Evolutionary conservation across 352 stramenopile species (phyloP).

Genomic region (Plasmopara viticola): DNA sequence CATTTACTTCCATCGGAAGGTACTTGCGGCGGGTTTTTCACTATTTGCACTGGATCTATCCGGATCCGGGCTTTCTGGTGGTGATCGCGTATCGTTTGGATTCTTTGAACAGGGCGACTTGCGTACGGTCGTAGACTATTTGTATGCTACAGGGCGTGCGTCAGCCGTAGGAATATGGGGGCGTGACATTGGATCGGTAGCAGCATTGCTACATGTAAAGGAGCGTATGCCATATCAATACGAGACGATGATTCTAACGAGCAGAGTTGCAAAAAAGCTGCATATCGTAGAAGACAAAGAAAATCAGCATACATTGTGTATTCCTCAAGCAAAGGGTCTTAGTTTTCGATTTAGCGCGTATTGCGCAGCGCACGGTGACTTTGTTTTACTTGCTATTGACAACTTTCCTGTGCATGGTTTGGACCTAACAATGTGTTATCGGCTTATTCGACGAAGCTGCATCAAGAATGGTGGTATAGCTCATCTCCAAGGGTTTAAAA

Average conservation of each 20-base stretch:
- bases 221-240: conserved; percentile 37
- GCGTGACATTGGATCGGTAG: conserved; percentile 49
- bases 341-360: conserved; percentile 52
- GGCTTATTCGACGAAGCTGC: conserved; percentile 30
- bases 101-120: conserved; percentile 67
- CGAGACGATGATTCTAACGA: conserved; percentile 38
- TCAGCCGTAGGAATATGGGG: conserved; percentile 61
- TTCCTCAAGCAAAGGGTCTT: conserved; percentile 36
- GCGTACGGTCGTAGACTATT: conserved; percentile 45
- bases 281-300: conserved; percentile 44
- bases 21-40: conserved; percentile 58
- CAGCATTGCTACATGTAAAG: conserved; percentile 49
- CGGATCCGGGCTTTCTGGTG: conserved; percentile 56
- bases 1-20: conserved; percentile 48
- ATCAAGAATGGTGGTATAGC: conserved; percentile 14
- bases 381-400: conserved; percentile 59
- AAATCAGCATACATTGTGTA: conserved; percentile 34
- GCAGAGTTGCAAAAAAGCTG: conserved; percentile 29
- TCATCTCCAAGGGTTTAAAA: conserved; percentile 21
- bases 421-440: conserved; percentile 26
- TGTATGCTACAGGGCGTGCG: conserved; percentile 54
- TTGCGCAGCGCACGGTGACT: conserved; percentile 55
- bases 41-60: conserved; percentile 71
- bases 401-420: conserved; percentile 38
- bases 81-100: conserved; percentile 61